Base-by-base conservation (phyloP, 2,329 filamentous ascomycete species). In the Fusarium abutilonis region DNA sequence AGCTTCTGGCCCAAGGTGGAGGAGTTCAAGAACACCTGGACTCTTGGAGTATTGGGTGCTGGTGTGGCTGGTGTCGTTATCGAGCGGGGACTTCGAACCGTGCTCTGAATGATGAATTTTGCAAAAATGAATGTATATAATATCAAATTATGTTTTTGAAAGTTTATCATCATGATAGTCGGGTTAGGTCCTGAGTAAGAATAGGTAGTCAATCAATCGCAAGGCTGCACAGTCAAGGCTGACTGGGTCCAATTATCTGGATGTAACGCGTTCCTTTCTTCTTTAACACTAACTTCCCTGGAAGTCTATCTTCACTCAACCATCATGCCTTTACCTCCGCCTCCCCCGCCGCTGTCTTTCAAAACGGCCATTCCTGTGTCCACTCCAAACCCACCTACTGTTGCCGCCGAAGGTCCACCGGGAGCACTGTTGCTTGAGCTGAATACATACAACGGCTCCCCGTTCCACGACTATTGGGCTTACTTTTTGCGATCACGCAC, bases 1-100 rank as follows among this genome's bases (percentile, higher is more conserved):
- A 60, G 56, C 32, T 55, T 60, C 19, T 60, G 56, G 56, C 56
- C 56, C 0, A 60, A 60, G 42, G 0, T 28, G 1, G 17, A 60
- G 6, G 56, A 60, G 28, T 10, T 60, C 0, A 14, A 9, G 0
- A 60, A 60, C 9, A n/a, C 3, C 31, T 60, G 56, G 56, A 60
- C 49, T 0, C 23, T 60, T 26, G 19, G 13, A 15, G 14, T 60
- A 2, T 4, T 60, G 23, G 34, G 28, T 1, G 28, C 10, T 6
- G 56, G 56, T 11, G 4, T 55, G 0, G 48, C 17, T 9, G 56
- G 56, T 1, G 42, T 60, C 1, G 9, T 21, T n/a, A n/a, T 60
- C 2, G 56, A 60, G 19, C 39, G 38, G 10, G 56, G 21, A 9
- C 38, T 60, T 14, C 32, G 32, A 1, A 40, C 0, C 10, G 4